Evolutionary conservation across 371 early-diverging fungal species (phyloP).

Genomic region (Polyrhizophydium stewartii): DNA sequence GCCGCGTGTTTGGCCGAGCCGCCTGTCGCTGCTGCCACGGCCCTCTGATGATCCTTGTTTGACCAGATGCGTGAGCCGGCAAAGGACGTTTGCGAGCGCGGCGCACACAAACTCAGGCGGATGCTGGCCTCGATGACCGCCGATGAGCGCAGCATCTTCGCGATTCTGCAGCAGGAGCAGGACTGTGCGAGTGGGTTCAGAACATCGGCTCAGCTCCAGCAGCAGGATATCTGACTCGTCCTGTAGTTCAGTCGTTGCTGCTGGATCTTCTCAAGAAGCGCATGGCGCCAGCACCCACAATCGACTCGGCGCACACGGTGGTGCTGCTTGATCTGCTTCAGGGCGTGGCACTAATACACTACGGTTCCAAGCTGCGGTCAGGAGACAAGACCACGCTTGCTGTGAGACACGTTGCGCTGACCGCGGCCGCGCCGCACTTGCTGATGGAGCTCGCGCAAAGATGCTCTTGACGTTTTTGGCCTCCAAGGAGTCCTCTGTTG

Average conservation of each 20-base stretch:
- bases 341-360: background rate
- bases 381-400: too few relatives aligned
- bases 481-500: background rate
- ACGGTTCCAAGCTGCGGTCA: conserved; percentile 1
- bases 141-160: conserved; percentile 5
- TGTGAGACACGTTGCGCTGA: too few relatives aligned
- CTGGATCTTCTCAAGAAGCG: background rate
- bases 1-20: background rate
- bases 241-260: background rate
- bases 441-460: too few relatives aligned
- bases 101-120: background rate
- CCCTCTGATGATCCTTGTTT: too few relatives aligned
- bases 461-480: conserved; percentile 3
- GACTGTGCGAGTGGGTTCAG: background rate
- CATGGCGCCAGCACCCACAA: background rate
- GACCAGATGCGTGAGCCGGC: background rate
- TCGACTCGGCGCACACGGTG: background rate
- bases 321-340: background rate
- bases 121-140: background rate
- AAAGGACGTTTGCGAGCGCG: background rate
- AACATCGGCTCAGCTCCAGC: too few relatives aligned
- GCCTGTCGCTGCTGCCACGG: background rate
- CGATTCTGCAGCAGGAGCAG: background rate
- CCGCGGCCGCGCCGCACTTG: too few relatives aligned
- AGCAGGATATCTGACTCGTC: too few relatives aligned